phyloP scores from a whole-genome alignment of 495 filamentous ascomycete genomes.

The Penicillium canescens region DNA sequence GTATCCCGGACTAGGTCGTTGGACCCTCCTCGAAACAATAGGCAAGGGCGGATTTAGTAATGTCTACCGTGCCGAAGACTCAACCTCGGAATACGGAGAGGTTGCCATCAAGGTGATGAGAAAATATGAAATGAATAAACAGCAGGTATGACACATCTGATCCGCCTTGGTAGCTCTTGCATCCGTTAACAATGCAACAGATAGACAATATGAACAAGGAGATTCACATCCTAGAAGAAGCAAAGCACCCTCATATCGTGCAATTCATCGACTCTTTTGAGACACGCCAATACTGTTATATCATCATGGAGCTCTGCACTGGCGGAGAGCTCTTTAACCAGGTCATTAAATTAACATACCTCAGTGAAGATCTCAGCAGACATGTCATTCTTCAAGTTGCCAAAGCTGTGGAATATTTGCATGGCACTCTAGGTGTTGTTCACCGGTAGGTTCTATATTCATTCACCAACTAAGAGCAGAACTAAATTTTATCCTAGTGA shows the following conservation, averaged over 20 bases:
- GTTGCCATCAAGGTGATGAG: constrained; percentile 15
- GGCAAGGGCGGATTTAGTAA: constrained; percentile 97
- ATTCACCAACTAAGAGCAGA: neutral
- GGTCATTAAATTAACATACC: constrained; percentile 88
- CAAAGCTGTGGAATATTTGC: constrained; percentile 78
- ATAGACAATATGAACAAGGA: constrained; percentile 88
- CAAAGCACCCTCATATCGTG: constrained; percentile 85
- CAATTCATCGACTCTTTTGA: constrained; percentile 83
- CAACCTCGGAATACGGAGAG: neutral
- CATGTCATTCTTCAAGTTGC: constrained; percentile 88
- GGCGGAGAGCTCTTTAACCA: constrained; percentile 92
- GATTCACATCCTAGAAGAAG: constrained; percentile 86
- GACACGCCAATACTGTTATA: constrained; percentile 83
- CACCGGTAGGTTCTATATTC: constrained; percentile 64
- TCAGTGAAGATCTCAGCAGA: constrained; percentile 82
- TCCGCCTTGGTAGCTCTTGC: neutral
- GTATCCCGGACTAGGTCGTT: constrained; percentile 66
- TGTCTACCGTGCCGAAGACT: constrained; percentile 63
- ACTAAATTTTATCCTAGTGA: constrained; percentile 54
- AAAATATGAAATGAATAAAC: constrained; percentile 15
- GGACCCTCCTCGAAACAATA: constrained; percentile 89
- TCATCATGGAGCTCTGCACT: constrained; percentile 81
- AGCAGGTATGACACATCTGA: constrained; percentile 3
- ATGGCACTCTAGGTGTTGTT: constrained; percentile 82
- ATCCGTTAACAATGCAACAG: constrained; percentile 41